phyloP scores from a whole-genome alignment of 2,329 filamentous ascomycete genomes.

The Rhexocercosporidium sp. region DNA sequence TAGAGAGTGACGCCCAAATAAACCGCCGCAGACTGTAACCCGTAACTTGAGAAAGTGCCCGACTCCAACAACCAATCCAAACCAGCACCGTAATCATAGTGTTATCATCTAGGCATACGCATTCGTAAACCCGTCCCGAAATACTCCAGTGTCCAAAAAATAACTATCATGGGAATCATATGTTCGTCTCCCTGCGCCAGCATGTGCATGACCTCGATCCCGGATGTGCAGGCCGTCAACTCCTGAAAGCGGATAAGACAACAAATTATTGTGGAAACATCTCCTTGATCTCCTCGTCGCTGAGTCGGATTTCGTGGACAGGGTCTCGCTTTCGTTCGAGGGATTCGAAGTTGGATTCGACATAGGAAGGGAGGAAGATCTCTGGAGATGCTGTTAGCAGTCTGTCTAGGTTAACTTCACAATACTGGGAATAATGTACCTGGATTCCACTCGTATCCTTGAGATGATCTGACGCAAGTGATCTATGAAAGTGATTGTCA shows the following conservation, averaged over 20 bases:
- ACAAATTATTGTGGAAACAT: conserved; percentile 65
- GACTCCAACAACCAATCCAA: conserved; percentile 30
- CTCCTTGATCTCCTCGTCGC: conserved; percentile 74
- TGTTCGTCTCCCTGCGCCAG: conserved; percentile 37
- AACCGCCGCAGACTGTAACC: conserved; percentile 17
- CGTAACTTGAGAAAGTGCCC: conserved; percentile 30
- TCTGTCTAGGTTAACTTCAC: background rate
- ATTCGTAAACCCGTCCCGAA: conserved; percentile 21
- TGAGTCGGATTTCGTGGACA: conserved; percentile 78
- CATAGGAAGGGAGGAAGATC: conserved; percentile 80
- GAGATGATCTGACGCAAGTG: conserved; percentile 78
- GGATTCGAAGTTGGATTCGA: conserved; percentile 75
- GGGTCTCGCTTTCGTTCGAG: conserved; percentile 78
- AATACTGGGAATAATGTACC: conserved; percentile 50
- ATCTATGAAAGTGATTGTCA: conserved; percentile 56
- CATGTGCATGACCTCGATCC: conserved; percentile 32
- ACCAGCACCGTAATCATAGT: conserved; percentile 24
- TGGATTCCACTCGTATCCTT: conserved; percentile 85
- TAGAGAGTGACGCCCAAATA: conserved; percentile 29
- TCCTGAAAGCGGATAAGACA: conserved; percentile 29
- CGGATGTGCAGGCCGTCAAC: conserved; percentile 22
- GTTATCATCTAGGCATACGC: conserved; percentile 29
- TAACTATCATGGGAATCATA: conserved; percentile 37
- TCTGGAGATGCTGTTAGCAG: conserved; percentile 52
- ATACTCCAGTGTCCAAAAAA: conserved; percentile 38